Evolutionary conservation across 2,329 filamentous ascomycete genomes (phyloP), one percentile per base, ranked within the genome.

Genomic region (Fusarium odoratissimum): DNA sequence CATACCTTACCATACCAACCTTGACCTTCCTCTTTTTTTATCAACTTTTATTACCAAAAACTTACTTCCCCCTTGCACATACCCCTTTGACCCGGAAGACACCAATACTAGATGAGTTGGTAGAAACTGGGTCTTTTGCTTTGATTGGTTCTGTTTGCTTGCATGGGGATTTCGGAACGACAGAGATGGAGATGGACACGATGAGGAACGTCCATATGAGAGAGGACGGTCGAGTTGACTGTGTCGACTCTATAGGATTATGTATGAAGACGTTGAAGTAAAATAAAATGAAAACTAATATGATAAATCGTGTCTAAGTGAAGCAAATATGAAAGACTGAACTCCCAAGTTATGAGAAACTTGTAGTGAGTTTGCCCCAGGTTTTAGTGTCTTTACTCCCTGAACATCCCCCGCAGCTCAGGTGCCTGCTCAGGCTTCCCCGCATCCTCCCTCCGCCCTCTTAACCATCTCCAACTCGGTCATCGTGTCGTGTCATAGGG

Each of bases 11-110:
- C n/a, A n/a, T 51, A 35, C 48, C 51, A 21, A 41, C 35, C n/a
- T 45, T 46, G 28, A 45, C 60, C 33, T 62, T 67, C 33, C 58
- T 30, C 23, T 35, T 51, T 67, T 33, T 58, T 64, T 71, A 64
- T 51, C 59, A 59, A 54, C 48, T 54, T 73, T 63, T 64, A 59
- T 56, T 62, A 56, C 58, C 45, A 60, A 64, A 66, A 46, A 30
- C 42, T 60, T 42, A 28, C 28, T 16, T 51, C 41, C 59, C 12
- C 69, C 51, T 70, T 74, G 73, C 75, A 77, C 76, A 78, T 60
- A 41, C 73, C 74, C 69, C 67, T 51, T 68, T 60, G 23, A 57
- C 46, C 48, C 63, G 21, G 41, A 48, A 44, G 58, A 48, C 42
- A 48, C 48, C 64, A 28, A 64, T 33, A 49, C 56, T 67, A 67